Base-by-base conservation (phyloP, 2,329 filamentous ascomycete species). In the Aspergillus sp. region DNA sequence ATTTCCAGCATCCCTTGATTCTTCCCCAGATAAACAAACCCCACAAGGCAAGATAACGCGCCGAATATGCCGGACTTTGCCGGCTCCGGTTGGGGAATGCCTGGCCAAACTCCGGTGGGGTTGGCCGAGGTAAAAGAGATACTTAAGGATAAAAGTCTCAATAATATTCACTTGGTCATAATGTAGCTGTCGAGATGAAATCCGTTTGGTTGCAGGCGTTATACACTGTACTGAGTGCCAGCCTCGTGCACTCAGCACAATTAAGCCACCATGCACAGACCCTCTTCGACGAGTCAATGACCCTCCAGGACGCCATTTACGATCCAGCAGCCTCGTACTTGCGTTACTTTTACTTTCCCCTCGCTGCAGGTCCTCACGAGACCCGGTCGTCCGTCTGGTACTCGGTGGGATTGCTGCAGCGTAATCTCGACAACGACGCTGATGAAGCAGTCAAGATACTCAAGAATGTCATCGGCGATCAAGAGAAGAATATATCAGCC, bases 331-430 rank as follows among this genome's bases (percentile, higher is more conserved):
- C 78, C 6, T 80, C 80, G 0, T 86, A 86, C 57, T 68, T 86
- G 4, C 64, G 58, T 15, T 84, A 83, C 66, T 76, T 80, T 45
- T 77, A 82, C 40, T 82, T 57, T 0, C 61, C 59, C 4, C 53
- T 56, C 6, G 61, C 58, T 1, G 61, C 59, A 0, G 71, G 84
- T 6, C 75, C 79, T 2, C 83, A 86, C 58, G 83, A 85, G 45
- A 86, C 83, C 0, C 77, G 84, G 53, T 80, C 78, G 44, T 84
- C 82, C 0, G 77, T 77, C 0, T 87, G 85, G 84, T 86, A 87
- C 67, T 82, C 83, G 0, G 74, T 82, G 4, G 84, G 84, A 0
- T 74, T 87, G 3, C 69, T 87, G 21, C 82, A 83, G 14, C 76
- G 84, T 2, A 84, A 87, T 62, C 58, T 79, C 14, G 77, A 74